Conservation (phyloP, 805 yeast species). For the Cyberlindnera galapagoensis region DNA sequence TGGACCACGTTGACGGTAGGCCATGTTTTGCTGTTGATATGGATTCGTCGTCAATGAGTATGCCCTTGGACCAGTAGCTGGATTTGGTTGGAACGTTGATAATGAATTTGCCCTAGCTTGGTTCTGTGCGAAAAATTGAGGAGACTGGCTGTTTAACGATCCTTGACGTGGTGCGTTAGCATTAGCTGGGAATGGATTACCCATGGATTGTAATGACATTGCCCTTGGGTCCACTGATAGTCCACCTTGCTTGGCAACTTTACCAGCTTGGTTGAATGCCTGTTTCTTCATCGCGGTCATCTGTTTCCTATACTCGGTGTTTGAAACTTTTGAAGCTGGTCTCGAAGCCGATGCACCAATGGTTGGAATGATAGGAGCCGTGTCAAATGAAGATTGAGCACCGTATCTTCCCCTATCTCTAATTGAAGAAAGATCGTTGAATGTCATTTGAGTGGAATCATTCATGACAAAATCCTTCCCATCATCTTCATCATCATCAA, state of each 20-base stretch:
- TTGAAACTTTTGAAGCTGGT: conserved; percentile 31
- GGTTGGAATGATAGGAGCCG: conserved; percentile 75
- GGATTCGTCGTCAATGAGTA: conserved; percentile 20
- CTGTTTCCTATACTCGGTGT: conserved; percentile 62
- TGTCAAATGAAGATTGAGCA: conserved; percentile 35
- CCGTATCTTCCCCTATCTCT: conserved; percentile 67
- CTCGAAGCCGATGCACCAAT: conserved; percentile 31
- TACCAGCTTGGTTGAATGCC: conserved; percentile 40
- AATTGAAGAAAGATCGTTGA: conserved; percentile 57
- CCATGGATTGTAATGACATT: conserved; percentile 34
- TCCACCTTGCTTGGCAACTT: conserved; percentile 15
- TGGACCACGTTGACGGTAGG: conserved; percentile 2
- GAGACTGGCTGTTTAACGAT: conserved; percentile 35
- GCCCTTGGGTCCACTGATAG: conserved; percentile 32
- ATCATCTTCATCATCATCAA: conserved; percentile 31
- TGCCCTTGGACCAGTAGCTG: conserved; percentile 12
- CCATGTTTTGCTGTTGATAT: conserved; percentile 9
- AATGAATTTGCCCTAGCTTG: conserved; percentile 17
- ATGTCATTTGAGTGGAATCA: conserved; percentile 39
- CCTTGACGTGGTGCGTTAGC: conserved; percentile 26
- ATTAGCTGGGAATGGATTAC: conserved; percentile 17
- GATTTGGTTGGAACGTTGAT: conserved; percentile 6
- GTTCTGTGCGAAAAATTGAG: conserved; percentile 1
- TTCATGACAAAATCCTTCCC: conserved; percentile 30
- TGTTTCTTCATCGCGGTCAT: conserved; percentile 62